Evolutionary conservation across 257 asterid genomes (phyloP), one percentile per base, ranked within the genome.

Genomic region (Ajuga chamaepitys): DNA sequence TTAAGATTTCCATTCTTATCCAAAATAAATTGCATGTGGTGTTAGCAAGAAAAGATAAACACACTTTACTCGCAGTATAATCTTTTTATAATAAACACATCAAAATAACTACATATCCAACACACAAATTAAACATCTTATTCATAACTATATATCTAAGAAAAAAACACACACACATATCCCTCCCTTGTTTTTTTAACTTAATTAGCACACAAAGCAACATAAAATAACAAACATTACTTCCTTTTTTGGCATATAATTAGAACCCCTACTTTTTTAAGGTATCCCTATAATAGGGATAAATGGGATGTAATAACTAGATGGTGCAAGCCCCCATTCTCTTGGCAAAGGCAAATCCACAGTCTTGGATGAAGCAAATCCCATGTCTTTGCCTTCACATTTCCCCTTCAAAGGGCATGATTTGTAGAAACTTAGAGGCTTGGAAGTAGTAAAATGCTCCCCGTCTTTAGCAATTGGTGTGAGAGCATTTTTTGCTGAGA

Each of bases 251-350:
- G 21, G 1, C 30, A 12, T 48, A 62, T 35, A 50, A 22, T 10
- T 14, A 40, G 16, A 2, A 66, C 72, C 32, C 7, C 37, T 8
- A 28, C 34, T 28, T 5, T 28, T 2, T 79, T 71, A 93, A 16
- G 99, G 99, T 58, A 94, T 90, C 10, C 99, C 97, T 46, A 94
- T 90, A 5, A 94, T 89, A 59, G 97, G 99, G 37, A 94, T 6
- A 35, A 83, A 84, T 0, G 99, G 97, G 57, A 84, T 0, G 63
- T 89, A 90, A 64, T 83, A 88, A 76, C 95, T 86, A 35, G 86
- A 70, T 21, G 99, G 97, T 47, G 97, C 88, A 1, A 93, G 70
- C 54, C 99, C 99, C 87, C 87, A 86, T 40, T 90, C 99, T 28
- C 81, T 83, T 38, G 96, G 99, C 68, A 89, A 16, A 53, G 97